A percentile compares a stretch with the other conserved stretches of the same genome.
Conservation (phyloP, 306 rosid genomes). For the Acacia melanoxylon region DNA sequence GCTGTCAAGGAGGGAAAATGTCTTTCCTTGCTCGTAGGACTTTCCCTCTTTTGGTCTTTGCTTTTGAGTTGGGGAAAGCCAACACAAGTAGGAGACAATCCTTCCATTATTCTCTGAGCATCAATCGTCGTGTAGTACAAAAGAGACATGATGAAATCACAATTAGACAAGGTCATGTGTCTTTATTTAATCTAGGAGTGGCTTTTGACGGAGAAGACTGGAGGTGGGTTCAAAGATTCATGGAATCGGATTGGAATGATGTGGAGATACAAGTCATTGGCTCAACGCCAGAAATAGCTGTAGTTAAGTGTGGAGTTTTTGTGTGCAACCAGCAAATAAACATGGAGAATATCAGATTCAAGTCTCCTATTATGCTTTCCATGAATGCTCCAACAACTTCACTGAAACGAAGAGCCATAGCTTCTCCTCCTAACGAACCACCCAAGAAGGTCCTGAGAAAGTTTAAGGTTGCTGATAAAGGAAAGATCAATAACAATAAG, state of each 20-base stretch:
- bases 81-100: not conserved
- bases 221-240: not conserved
- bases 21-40: not conserved
- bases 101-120: conserved; percentile 3
- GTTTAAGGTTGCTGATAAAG: not conserved
- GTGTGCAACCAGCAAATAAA: not conserved
- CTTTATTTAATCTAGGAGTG: not conserved
- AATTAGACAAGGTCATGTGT: not conserved
- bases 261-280: not conserved
- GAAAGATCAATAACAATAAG: not conserved
- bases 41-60: not conserved
- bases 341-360: not conserved
- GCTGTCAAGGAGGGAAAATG: not conserved
- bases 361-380: not conserved
- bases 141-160: not conserved
- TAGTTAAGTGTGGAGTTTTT: not conserved
- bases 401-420: not conserved
- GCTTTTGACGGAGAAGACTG: not conserved
- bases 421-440: not conserved
- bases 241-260: not conserved
- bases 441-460: not conserved
- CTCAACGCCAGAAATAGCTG: not conserved
- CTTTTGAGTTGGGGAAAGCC: not conserved
- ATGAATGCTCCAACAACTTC: not conserved
- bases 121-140: not conserved